phyloP scores from a whole-genome alignment of 192 early-diverging fungal species.

The Dissophora globulifera region DNA sequence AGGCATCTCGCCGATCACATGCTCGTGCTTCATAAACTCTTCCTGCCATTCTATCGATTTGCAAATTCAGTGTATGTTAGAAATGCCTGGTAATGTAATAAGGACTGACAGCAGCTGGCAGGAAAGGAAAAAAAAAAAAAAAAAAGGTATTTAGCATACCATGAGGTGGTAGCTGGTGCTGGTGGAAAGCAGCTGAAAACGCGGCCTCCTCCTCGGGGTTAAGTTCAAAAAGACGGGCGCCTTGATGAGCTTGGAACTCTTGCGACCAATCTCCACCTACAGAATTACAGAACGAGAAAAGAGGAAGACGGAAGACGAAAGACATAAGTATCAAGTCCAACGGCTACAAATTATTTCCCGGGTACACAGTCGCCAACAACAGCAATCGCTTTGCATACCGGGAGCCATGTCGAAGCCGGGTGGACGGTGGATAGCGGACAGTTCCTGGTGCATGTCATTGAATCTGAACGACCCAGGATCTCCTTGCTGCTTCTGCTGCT shows the following conservation, averaged over 20 bases:
- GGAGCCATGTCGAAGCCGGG: constrained; percentile 45
- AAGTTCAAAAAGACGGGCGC: constrained; percentile 60
- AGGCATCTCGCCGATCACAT: constrained; percentile 56
- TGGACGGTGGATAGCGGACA: constrained; percentile 34
- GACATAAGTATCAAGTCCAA: too few relatives aligned
- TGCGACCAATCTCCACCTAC: constrained; percentile 53
- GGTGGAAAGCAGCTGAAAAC: constrained; percentile 59
- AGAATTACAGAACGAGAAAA: not conserved
- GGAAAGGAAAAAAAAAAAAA: not conserved
- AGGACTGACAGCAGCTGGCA: too few relatives aligned
- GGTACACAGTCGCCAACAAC: too few relatives aligned
- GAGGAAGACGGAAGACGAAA: too few relatives aligned
- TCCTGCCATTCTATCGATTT: constrained; percentile 57
- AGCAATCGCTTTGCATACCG: constrained; percentile 5
- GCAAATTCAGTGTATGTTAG: not conserved
- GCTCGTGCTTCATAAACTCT: constrained; percentile 62
- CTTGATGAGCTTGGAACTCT: constrained; percentile 53
- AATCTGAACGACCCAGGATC: constrained; percentile 36
- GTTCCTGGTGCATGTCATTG: constrained; percentile 49
- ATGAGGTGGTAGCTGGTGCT: constrained; percentile 48
- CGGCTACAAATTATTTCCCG: too few relatives aligned
- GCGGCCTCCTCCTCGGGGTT: constrained; percentile 61
- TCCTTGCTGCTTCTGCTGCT: constrained; percentile 43
- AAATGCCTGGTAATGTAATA: not conserved
- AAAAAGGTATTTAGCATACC: constrained; percentile 5